Conservation (phyloP, 148 eudicot species). For the Gaultheria prostrata region DNA sequence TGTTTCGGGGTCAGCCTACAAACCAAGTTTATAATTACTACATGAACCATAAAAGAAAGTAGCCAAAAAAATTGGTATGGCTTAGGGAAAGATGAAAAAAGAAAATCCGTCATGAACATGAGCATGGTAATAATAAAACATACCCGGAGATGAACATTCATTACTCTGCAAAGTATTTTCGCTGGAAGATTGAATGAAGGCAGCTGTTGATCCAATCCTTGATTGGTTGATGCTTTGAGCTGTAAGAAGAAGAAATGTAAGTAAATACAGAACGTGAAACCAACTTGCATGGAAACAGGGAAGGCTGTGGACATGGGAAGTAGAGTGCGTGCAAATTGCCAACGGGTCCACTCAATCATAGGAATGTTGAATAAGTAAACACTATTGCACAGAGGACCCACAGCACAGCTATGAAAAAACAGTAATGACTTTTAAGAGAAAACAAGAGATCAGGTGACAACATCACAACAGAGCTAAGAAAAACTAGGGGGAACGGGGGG, state of each 20-base stretch:
- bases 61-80: not conserved
- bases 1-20: constrained; percentile 89
- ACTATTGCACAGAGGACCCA: not conserved
- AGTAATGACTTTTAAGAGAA: not conserved
- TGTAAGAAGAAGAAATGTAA: constrained; percentile 27
- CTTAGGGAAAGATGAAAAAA: not conserved
- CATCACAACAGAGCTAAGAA: not conserved
- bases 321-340: not conserved
- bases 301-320: constrained; percentile 5
- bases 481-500: not conserved
- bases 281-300: constrained; percentile 4
- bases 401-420: not conserved
- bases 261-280: not conserved
- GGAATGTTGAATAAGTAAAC: not conserved
- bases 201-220: constrained; percentile 72
- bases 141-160: constrained; percentile 72
- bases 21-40: constrained; percentile 19
- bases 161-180: constrained; percentile 86
- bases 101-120: not conserved
- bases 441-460: not conserved
- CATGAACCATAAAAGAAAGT: not conserved
- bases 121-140: constrained; percentile 21
- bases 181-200: constrained; percentile 87
- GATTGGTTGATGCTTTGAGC: constrained; percentile 93
- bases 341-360: not conserved